Conservation (phyloP, 148 eudicot species). For the Chenopodium formosanum region DNA sequence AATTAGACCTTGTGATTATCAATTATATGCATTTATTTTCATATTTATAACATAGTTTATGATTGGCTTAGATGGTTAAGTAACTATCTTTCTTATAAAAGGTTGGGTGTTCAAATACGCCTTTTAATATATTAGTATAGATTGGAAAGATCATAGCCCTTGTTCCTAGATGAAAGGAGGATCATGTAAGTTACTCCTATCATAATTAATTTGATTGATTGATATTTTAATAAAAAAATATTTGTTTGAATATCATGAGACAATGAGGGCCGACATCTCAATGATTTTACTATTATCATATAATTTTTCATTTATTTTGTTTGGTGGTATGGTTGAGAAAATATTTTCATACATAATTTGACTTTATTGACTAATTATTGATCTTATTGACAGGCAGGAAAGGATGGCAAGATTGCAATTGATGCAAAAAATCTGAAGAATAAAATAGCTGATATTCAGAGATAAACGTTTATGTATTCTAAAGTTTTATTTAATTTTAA, state of each 20-base stretch:
- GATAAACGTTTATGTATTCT: background rate
- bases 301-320: no score
- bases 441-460: conserved; percentile 20
- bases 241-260: background rate
- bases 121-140: no score
- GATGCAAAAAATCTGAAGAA: conserved; percentile 20
- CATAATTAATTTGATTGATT: background rate
- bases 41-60: no score
- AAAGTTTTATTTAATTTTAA: no score
- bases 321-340: background rate
- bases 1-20: no score
- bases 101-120: no score
- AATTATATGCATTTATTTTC: no score
- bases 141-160: no score
- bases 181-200: no score
- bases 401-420: conserved; percentile 12
- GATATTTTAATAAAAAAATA: background rate
- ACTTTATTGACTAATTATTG: background rate
- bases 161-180: no score
- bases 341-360: background rate
- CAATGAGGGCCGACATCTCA: background rate
- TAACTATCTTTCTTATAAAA: no score
- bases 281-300: background rate
- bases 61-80: no score
- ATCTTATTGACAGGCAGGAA: conserved; percentile 23